Evolutionary conservation across 1,284 basidiomycete genomes (phyloP), one percentile per base, ranked within the genome.

Genomic region (Leccinum solheimii): DNA sequence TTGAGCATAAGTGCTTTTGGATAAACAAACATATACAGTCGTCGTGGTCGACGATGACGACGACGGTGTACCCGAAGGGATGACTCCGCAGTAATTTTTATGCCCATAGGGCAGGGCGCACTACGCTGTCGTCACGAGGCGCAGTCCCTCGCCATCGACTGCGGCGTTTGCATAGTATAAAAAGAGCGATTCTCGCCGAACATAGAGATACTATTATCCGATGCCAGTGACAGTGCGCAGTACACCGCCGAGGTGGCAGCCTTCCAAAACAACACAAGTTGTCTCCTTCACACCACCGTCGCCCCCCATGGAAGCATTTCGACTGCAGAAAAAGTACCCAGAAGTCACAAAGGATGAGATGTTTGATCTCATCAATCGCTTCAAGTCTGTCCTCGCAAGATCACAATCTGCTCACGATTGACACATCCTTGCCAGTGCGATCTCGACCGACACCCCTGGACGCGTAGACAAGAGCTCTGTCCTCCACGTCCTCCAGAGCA

Each of bases 281-380:
- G 38, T 61, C 43, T 58, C 65, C 9, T 58, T 64, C 60, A 36
- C 67, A 55, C 67, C 64, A 59, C 59, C 62, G 21, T 58, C 62
- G 34, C 61, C 70, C 62, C 72, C 74, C 30, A 94, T 96, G 94
- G 90, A 95, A 77, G 91, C 92, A 56, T 80, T 96, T 66, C 88
- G 91, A 78, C 83, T 98, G 27, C 90, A 95, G 75, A 94, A 91
- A 81, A 98, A 97, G 77, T 97, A 92, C 73, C 94, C 96, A 32
- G 90, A 97, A 72, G 90, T 98, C 71, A 83, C 90, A 54, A 86
- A 90, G 72, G 93, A 96, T 80, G 94, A 95, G 79, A 94, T 97
- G 86, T 90, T 95, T 72, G 89, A 93, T 73, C 85, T 97, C 74
- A 88, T 96, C 78, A 94, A 90, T 75, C 86, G 88, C 66, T 97